Base-by-base conservation (phyloP, 306 rosid genomes). In the Glycyrrhiza uralensis region DNA sequence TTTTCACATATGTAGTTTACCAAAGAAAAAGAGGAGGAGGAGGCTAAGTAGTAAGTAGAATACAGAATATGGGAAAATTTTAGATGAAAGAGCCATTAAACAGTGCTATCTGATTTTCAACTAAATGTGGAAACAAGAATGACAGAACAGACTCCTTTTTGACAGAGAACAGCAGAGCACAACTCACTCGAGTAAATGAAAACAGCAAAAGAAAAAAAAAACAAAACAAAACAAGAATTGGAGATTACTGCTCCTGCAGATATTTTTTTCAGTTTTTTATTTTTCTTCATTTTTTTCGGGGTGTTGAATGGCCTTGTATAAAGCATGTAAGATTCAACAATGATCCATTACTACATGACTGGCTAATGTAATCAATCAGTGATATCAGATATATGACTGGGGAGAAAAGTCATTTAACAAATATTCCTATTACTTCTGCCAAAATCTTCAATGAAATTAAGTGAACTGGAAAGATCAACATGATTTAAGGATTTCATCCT, bases 391-490 rank as follows among this genome's bases (percentile, higher is more conserved):
- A 35, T 61, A 73, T 22, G 38, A 47, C 0, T n/a, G n/a, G 61
- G 47, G 18, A 72, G 50, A 28, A 59, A 36, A 38, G 30, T 39
- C 4, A 26, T 63, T 33, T 14, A 62, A 24, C 32, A 28, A 49
- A 74, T 51, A 28, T 66, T 51, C 28, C 5, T 17, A 24, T 14
- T 23, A 22, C 20, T 38, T 52, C 38, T 36, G 14, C 39, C 3
- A 52, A 35, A 69, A 20, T 36, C 15, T 52, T 52, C 36, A 23
- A 26, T 4, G 52, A 22, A 36, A 49, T 30, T 20, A 69, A 51
- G 73, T 51, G 72, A 51, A 55, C 30, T 39, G 17, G 10, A 56
- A 55, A 39, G 23, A 72, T 30, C 38, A 59, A 72, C 38, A 20
- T 22, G 30, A 32, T 10, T 73, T 28, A 17, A 54, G 46, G 72